Conservation (phyloP, 2,329 filamentous ascomycete species). For the Dichotomopilus funicola region DNA sequence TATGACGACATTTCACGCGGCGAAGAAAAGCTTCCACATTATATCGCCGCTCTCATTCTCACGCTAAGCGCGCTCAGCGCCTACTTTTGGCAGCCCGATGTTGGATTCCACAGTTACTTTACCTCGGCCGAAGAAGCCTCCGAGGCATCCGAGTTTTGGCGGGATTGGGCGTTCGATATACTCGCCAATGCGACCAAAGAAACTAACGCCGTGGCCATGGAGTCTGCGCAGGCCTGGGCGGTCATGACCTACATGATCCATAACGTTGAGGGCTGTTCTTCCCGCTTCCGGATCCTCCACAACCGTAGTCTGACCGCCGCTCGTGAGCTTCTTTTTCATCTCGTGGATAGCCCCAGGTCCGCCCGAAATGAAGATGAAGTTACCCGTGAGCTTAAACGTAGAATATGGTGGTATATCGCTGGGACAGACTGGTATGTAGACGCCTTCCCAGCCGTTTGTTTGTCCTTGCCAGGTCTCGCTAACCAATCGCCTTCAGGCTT, state of each 20-base stretch:
- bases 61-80: neutral
- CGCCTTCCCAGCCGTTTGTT: too few species aligned
- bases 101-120: neutral
- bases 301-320: neutral
- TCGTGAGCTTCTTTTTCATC: neutral
- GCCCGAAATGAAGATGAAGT: neutral
- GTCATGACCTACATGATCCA: neutral
- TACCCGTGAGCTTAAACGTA: slow-evolving; percentile 2
- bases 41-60: neutral
- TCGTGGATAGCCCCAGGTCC: slow-evolving; percentile 3
- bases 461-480: neutral
- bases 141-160: neutral
- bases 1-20: neutral
- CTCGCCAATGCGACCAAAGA: neutral
- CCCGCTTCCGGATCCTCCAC: neutral
- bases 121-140: neutral
- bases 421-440: slow-evolving; percentile 1
- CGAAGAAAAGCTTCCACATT: neutral
- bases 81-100: slow-evolving; percentile 6
- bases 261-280: slow-evolving; percentile 1
- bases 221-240: slow-evolving; percentile 1
- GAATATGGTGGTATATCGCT: slow-evolving; percentile 5
- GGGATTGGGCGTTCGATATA: slow-evolving; percentile 1
- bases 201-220: neutral
- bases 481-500: neutral